These are phyloP conservation scores for Zymoseptoria brevis DNA, from an alignment of 2,329 filamentous ascomycete species.

Conservation along the genomic window DNA sequence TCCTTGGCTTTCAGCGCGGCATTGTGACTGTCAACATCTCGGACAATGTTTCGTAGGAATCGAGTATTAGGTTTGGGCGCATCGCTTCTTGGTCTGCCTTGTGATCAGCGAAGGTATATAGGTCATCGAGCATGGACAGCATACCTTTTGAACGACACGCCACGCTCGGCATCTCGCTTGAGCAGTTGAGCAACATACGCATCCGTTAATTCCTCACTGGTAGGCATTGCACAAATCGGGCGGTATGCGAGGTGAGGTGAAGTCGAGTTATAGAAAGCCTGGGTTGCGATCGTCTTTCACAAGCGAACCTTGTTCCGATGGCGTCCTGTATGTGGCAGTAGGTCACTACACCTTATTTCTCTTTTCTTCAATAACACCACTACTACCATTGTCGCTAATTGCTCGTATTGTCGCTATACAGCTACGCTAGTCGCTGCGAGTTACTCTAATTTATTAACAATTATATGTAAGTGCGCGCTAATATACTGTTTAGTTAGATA, in stretches of 20 bases:
- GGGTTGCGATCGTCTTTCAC: neutral
- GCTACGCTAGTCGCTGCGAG: too few relatives aligned
- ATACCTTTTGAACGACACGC: neutral
- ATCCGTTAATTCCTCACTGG: conserved; percentile 47
- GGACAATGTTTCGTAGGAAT: conserved; percentile 81
- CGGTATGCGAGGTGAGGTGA: neutral
- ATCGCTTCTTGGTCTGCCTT: conserved; percentile 14
- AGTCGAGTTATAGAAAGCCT: neutral
- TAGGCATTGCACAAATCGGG: neutral
- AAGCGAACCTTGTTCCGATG: neutral
- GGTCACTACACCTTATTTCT: too few relatives aligned
- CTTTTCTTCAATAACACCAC: too few relatives aligned
- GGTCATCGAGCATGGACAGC: conserved; percentile 26
- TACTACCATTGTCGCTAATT: too few relatives aligned
- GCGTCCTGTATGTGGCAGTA: too few relatives aligned
- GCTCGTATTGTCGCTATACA: too few relatives aligned
- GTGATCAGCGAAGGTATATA: neutral
- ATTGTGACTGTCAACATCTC: conserved; percentile 83
- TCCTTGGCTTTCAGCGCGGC: conserved; percentile 77
- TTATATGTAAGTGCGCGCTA: too few relatives aligned
- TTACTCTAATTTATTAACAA: too few relatives aligned
- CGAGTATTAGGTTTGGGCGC: conserved; percentile 83
- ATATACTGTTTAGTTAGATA: too few relatives aligned
- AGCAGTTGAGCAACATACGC: conserved; percentile 76
- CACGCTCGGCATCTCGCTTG: conserved; percentile 65